These are phyloP conservation scores for Hericium rajendrae DNA, from an alignment of 768 basidiomycete species.

Conservation along the genomic window DNA sequence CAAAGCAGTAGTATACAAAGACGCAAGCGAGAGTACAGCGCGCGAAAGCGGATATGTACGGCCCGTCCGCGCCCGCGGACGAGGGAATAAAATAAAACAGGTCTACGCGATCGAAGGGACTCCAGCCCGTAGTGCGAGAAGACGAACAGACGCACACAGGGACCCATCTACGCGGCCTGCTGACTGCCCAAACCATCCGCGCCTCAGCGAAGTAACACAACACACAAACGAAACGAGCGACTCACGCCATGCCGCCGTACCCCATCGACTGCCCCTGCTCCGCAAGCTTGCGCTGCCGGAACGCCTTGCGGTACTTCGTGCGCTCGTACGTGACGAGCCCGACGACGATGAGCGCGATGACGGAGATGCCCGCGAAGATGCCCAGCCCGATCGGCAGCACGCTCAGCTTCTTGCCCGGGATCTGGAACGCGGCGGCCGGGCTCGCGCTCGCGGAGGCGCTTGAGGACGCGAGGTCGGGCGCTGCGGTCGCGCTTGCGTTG, in stretches of 20 bases:
- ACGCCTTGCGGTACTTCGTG: conserved; percentile 75
- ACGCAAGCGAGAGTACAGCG: too few species aligned
- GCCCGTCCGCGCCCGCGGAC: neutral
- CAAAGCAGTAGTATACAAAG: too few species aligned
- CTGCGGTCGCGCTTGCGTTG: conserved; percentile 4
- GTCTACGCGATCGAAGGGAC: neutral
- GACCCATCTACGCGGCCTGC: neutral
- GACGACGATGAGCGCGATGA: conserved; percentile 73
- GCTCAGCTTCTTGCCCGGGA: conserved; percentile 65
- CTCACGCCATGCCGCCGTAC: conserved; percentile 42
- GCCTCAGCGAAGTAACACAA: neutral
- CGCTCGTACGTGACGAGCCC: conserved; percentile 82
- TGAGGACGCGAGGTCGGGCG: conserved; percentile 12
- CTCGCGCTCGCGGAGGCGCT: conserved; percentile 15
- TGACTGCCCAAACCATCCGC: neutral
- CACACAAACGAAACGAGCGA: neutral
- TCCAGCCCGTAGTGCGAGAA: neutral
- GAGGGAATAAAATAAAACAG: neutral
- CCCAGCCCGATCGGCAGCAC: conserved; percentile 80
- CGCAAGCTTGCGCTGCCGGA: conserved; percentile 64
- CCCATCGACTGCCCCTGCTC: conserved; percentile 50
- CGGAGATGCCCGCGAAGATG: conserved; percentile 78
- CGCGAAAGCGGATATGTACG: neutral
- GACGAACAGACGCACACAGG: neutral
- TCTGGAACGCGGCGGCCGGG: conserved; percentile 32